Conservation (phyloP, 108 stramenopile species). For the Stephanodiscus triporus region DNA sequence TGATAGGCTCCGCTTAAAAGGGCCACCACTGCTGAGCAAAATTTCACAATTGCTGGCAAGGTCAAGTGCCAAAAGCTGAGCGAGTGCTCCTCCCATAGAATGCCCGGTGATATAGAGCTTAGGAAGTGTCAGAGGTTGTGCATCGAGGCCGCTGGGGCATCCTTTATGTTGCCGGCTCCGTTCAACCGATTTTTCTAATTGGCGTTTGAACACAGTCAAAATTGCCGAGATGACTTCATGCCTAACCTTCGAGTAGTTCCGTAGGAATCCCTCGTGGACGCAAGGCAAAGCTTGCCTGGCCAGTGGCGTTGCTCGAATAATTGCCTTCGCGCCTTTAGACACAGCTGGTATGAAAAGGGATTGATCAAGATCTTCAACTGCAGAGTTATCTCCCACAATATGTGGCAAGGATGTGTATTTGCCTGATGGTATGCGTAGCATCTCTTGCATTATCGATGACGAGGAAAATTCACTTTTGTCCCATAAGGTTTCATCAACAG, state of each 20-base stretch:
- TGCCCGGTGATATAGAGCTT: constrained; percentile 85
- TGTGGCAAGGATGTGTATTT: constrained; percentile 43
- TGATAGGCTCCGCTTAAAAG: constrained; percentile 19
- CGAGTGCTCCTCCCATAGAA: constrained; percentile 68
- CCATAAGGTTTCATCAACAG: constrained; percentile 41
- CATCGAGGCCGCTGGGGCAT: constrained; percentile 18
- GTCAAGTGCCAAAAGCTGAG: constrained; percentile 78
- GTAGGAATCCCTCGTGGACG: constrained; percentile 82
- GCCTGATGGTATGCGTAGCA: constrained; percentile 23
- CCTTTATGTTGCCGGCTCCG: constrained; percentile 25
- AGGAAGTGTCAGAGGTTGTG: constrained; percentile 66
- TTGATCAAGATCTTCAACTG: constrained; percentile 17
- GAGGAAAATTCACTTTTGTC: constrained; percentile 38
- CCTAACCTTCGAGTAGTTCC: constrained; percentile 69
- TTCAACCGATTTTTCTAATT: constrained; percentile 61
- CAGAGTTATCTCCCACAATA: constrained; percentile 2
- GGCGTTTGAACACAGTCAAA: constrained; percentile 63
- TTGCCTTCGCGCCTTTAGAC: constrained; percentile 56
- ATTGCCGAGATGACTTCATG: constrained; percentile 60
- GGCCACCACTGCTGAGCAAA: constrained; percentile 28
- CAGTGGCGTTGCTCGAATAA: constrained; percentile 67
- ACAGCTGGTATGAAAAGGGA: constrained; percentile 37
- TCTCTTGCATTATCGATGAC: constrained; percentile 33
- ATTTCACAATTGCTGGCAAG: constrained; percentile 78
- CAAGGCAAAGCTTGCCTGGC: constrained; percentile 69